Conservation (phyloP, 306 rosid species). For the Heteromeles arbutifolia region DNA sequence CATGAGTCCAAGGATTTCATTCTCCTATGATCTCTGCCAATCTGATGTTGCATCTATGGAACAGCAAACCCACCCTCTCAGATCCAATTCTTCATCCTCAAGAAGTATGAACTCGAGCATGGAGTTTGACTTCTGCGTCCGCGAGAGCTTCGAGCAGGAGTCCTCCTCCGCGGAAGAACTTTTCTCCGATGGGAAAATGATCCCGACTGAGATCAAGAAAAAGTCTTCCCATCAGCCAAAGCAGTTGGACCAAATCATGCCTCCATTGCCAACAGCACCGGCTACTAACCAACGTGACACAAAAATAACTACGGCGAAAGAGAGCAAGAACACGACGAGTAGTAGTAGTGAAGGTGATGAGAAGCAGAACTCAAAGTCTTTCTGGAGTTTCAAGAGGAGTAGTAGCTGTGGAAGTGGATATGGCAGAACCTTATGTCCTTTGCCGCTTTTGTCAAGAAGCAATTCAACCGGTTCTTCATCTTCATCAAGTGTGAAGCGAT, state of each 20-base stretch:
- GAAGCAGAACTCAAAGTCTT: slow-evolving; percentile 52
- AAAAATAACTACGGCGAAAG: slow-evolving; percentile 22
- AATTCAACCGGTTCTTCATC: slow-evolving; percentile 68
- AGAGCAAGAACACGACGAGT: slow-evolving; percentile 18
- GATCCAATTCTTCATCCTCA: slow-evolving; percentile 46
- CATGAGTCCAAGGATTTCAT: slow-evolving; percentile 71
- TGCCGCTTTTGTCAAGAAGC: slow-evolving; percentile 78
- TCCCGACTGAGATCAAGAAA: slow-evolving; percentile 65
- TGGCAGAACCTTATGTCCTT: slow-evolving; percentile 69
- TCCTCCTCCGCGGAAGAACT: slow-evolving; percentile 87
- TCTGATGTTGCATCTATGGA: slow-evolving; percentile 54
- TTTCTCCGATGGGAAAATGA: slow-evolving; percentile 66
- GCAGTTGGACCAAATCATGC: slow-evolving; percentile 10
- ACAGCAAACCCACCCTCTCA: slow-evolving; percentile 26
- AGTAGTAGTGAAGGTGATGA: slow-evolving; percentile 29
- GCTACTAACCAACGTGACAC: background rate
- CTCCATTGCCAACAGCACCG: slow-evolving; percentile 20
- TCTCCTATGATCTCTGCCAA: slow-evolving; percentile 70
- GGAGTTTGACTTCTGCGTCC: slow-evolving; percentile 76
- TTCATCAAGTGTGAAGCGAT: slow-evolving; percentile 38
- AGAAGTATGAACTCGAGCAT: slow-evolving; percentile 43
- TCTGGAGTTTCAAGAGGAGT: slow-evolving; percentile 83
- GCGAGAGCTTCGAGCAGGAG: slow-evolving; percentile 46
- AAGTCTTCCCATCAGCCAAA: slow-evolving; percentile 22
- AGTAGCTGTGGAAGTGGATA: slow-evolving; percentile 89